A percentile compares a stretch with the other conserved stretches of the same genome.
Conservation (phyloP, 306 rosid genomes). For the Cicer arietinum region DNA sequence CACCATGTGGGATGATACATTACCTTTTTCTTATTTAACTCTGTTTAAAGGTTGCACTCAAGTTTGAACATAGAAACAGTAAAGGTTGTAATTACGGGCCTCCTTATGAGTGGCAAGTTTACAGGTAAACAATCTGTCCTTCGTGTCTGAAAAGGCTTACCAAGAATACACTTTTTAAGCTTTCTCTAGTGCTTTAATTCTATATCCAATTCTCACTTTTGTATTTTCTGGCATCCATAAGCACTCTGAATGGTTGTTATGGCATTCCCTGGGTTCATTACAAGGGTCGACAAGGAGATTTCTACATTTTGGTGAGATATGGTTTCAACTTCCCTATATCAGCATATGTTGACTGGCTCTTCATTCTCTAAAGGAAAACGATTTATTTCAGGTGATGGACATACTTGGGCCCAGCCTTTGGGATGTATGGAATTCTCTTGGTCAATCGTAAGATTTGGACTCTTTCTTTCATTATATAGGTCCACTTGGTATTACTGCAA, state of each 20-base stretch:
- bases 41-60: slow-evolving; percentile 77
- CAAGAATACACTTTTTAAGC: background rate
- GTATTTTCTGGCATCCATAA: slow-evolving; percentile 44
- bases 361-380: slow-evolving; percentile 44
- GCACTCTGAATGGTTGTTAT: slow-evolving; percentile 86
- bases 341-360: slow-evolving; percentile 31
- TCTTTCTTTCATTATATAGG: slow-evolving; percentile 32
- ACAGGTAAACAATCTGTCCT: slow-evolving; percentile 59
- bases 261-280: slow-evolving; percentile 93
- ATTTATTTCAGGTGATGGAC: slow-evolving; percentile 85
- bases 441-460: slow-evolving; percentile 73
- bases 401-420: slow-evolving; percentile 97
- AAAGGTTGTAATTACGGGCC: slow-evolving; percentile 97
- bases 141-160: slow-evolving; percentile 16
- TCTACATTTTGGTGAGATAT: slow-evolving; percentile 87
- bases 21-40: slow-evolving; percentile 35
- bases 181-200: slow-evolving; percentile 8
- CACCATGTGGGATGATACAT: slow-evolving; percentile 32
- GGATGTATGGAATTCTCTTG: slow-evolving; percentile 89
- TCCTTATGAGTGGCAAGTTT: slow-evolving; percentile 97
- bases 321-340: slow-evolving; percentile 37
- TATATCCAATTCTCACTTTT: slow-evolving; percentile 43
- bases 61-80: slow-evolving; percentile 93
- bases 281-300: slow-evolving; percentile 97
- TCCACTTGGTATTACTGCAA: slow-evolving; percentile 3